These are phyloP conservation scores for Cylindrotheca fusiformis DNA, from an alignment of 108 stramenopile species.

Conservation along the genomic window DNA sequence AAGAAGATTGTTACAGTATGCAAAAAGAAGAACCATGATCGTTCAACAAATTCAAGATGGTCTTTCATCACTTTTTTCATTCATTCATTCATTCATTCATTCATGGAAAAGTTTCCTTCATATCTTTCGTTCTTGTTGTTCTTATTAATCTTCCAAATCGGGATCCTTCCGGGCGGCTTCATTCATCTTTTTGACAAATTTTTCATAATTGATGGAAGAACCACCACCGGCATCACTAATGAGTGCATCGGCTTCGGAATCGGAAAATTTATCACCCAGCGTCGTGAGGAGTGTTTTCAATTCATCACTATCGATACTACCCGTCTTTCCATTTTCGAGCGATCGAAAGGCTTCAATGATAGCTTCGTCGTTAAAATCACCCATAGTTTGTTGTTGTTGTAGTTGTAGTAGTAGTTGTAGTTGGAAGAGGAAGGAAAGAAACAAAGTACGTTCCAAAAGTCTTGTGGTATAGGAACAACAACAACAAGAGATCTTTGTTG, in stretches of 20 bases:
- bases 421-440: background rate
- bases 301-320: conserved; percentile 5
- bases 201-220: conserved; percentile 11
- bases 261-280: conserved; percentile 16
- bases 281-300: conserved; percentile 9
- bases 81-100: too few species aligned
- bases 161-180: conserved; percentile 9
- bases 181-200: conserved; percentile 15
- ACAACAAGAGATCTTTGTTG: too few species aligned
- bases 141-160: too few species aligned
- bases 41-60: too few species aligned
- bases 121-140: background rate
- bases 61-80: too few species aligned
- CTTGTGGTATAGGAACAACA: too few species aligned
- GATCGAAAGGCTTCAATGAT: conserved; percentile 12
- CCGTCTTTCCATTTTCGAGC: background rate
- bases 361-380: conserved; percentile 10
- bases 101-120: too few species aligned
- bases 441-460: too few species aligned
- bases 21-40: too few species aligned
- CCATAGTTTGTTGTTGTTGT: conserved; percentile 1
- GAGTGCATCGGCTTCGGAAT: conserved; percentile 13
- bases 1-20: too few species aligned
- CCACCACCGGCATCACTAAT: conserved; percentile 11
- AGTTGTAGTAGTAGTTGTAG: background rate